Evolutionary conservation across 2,329 filamentous ascomycete species (phyloP).

Genomic region (Daldinia sp.): DNA sequence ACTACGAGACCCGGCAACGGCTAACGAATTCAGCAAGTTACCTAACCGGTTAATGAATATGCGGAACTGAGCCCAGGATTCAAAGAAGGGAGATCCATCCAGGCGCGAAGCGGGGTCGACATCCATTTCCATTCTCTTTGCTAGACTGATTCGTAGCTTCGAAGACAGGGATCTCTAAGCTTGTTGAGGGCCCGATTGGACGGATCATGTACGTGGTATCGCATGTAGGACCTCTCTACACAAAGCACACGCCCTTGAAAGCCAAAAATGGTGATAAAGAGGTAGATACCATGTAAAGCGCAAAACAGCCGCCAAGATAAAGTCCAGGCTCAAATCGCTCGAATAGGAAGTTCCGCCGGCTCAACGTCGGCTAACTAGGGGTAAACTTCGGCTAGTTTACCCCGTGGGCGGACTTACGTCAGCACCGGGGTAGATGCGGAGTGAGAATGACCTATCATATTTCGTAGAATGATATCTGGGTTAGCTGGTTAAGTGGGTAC

Average conservation of each 20-base stretch:
- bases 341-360: constrained; percentile 22
- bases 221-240: too few relatives aligned
- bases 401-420: background rate
- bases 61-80: background rate
- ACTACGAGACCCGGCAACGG: constrained; percentile 26
- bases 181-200: constrained; percentile 3
- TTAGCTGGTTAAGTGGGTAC: too few relatives aligned
- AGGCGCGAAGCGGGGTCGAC: constrained; percentile 13
- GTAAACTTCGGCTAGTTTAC: constrained; percentile 10
- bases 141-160: constrained; percentile 1
- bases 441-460: background rate
- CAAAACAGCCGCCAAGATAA: background rate
- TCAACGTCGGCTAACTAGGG: constrained; percentile 5
- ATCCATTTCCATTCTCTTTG: background rate
- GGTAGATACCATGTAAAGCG: too few relatives aligned
- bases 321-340: background rate
- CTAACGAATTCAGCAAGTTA: too few relatives aligned
- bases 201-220: background rate
- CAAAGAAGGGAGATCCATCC: background rate
- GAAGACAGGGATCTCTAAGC: background rate
- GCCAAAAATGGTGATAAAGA: too few relatives aligned
- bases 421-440: background rate
- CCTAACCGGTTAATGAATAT: too few relatives aligned
- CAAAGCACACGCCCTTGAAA: too few relatives aligned
- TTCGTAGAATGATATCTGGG: background rate